Evolutionary conservation across 2,329 filamentous ascomycete species (phyloP).

Genomic region (Cercospora zeina): DNA sequence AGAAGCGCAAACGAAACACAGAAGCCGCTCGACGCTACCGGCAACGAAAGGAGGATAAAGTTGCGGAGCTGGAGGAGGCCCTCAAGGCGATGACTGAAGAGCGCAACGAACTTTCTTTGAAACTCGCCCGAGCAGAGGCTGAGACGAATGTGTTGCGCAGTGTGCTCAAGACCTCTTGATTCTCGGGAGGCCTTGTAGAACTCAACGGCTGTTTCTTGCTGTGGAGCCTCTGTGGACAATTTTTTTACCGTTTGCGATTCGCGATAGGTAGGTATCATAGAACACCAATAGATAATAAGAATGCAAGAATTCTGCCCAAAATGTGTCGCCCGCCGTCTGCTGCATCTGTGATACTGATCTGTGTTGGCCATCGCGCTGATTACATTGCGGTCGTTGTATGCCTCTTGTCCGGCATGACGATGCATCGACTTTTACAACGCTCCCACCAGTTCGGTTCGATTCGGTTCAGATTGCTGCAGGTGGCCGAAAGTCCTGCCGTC

Average conservation of each 20-base stretch:
- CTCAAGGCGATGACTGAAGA: slow-evolving; percentile 61
- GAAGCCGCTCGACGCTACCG: slow-evolving; percentile 71
- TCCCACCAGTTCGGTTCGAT: neutral
- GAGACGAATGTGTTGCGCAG: slow-evolving; percentile 59
- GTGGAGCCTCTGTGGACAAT: neutral
- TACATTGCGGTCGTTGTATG: neutral
- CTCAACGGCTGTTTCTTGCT: neutral
- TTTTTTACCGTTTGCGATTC: neutral
- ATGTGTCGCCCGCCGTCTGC: neutral
- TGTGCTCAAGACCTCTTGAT: slow-evolving; percentile 26
- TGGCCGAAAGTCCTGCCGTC: slow-evolving; percentile 7
- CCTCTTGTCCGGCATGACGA: neutral
- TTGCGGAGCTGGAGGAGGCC: slow-evolving; percentile 61
- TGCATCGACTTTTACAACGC: neutral
- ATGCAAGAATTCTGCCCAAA: neutral
- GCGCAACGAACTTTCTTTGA: slow-evolving; percentile 62
- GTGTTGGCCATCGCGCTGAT: neutral
- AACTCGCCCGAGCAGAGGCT: slow-evolving; percentile 64
- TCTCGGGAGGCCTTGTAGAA: too few species aligned
- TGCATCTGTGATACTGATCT: neutral
- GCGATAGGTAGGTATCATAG: neutral
- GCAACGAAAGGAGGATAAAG: slow-evolving; percentile 68
- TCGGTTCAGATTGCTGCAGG: neutral
- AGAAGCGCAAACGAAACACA: slow-evolving; percentile 67
- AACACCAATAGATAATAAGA: neutral